phyloP scores from a whole-genome alignment of 1,139 yeast species.

The Yamadazyma trypodendri region DNA sequence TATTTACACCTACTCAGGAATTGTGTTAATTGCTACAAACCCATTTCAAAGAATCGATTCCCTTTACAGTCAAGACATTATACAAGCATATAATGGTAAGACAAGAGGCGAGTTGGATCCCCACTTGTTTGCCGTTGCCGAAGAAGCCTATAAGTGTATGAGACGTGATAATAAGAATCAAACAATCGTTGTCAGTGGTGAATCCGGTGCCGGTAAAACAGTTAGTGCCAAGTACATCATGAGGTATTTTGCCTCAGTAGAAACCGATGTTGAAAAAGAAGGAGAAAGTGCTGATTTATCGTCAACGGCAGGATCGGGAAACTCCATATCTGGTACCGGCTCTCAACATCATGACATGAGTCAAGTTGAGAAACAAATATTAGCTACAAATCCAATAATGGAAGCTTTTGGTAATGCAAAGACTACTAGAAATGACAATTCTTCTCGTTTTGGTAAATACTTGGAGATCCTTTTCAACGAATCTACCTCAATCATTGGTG shows the following conservation, averaged over 20 bases:
- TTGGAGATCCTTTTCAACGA: slow-evolving; percentile 84
- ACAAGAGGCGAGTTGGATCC: slow-evolving; percentile 94
- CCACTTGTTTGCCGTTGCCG: slow-evolving; percentile 96
- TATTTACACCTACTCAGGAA: slow-evolving; percentile 95
- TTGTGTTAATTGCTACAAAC: slow-evolving; percentile 92
- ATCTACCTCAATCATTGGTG: slow-evolving; percentile 81
- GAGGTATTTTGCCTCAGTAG: slow-evolving; percentile 97
- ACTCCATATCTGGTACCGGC: slow-evolving; percentile 29
- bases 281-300: slow-evolving; percentile 2
- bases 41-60: slow-evolving; percentile 94
- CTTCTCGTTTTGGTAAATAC: slow-evolving; percentile 96
- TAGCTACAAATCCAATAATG: slow-evolving; percentile 98
- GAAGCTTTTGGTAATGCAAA: slow-evolving; percentile 99
- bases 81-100: slow-evolving; percentile 91
- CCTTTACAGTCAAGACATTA: slow-evolving; percentile 85
- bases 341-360: slow-evolving; percentile 69
- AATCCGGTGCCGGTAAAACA: slow-evolving; percentile 98
- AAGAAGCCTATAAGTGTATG: slow-evolving; percentile 97
- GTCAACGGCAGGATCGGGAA: background rate
- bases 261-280: slow-evolving; percentile 50
- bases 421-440: slow-evolving; percentile 94
- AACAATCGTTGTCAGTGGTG: slow-evolving; percentile 96
- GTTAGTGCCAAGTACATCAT: slow-evolving; percentile 95
- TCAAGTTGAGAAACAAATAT: slow-evolving; percentile 87
- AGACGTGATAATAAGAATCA: slow-evolving; percentile 80